Evolutionary conservation across 371 early-diverging fungal species (phyloP), one percentile per base, ranked within the genome.

Genomic region (Mucor mucedo): DNA sequence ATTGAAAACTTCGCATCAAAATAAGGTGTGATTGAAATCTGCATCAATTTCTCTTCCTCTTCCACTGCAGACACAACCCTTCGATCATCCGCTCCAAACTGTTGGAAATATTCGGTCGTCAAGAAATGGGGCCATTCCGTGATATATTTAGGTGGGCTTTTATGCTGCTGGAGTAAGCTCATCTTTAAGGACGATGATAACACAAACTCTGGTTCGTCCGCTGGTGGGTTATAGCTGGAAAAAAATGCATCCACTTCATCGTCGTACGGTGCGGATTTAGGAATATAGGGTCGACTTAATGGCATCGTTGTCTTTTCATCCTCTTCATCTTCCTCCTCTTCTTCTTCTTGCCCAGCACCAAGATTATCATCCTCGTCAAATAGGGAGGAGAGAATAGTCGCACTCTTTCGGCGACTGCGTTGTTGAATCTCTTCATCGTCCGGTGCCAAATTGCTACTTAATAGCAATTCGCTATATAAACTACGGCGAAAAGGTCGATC

Each of bases 201-300:
- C 2, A 54, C 65, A 27, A 42, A 69, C 38, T 75, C 76, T 0
- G 62, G 52, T 0, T 64, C 55, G 6, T 52, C 44, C 14, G 69
- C 70, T 11, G 65, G 52, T 4, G 59, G 53, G 39, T 55, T 64
- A 28, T 48, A 54, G 27, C 68, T 56, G 0, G 72, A 72, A 39
- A 75, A 75, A 14, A 75, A 65, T 5, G 65, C 65, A 47, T 71
- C 76, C 4, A 72, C 69, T 49, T 75, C 76, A 55, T 75, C 76
- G 4, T 70, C 61, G 47, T 62, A 66, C 2, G 27, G 50, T 11
- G 39, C 27, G 16, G 60, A 56, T 2, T 32, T 44, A 5, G 52
- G 56, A 16, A 49, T 35, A 28, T 42, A 56, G 0, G 57, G 32
- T 29, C 54, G 50, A 39, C 61, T 65, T 3, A 65, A 28, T 2